Percentiles rank a stretch among this genome's conserved stretches.
phyloP scores from a whole-genome alignment of 1,139 yeast genomes.

The Pichia cactophila region DNA sequence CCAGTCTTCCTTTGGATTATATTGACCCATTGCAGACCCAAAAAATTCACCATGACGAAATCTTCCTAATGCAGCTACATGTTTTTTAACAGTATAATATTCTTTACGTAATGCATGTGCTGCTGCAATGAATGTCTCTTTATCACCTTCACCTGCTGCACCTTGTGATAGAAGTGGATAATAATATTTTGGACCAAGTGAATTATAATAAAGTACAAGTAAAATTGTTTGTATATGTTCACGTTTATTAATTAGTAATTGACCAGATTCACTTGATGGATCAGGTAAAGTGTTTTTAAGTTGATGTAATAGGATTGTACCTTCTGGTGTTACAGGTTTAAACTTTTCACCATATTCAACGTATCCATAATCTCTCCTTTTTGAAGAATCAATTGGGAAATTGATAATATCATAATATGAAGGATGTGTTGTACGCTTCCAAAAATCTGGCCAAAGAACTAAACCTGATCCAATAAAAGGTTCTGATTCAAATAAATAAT shows the following conservation, averaged over 20 bases:
- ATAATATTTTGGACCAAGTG: constrained; percentile 70
- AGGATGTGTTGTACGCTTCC: constrained; percentile 53
- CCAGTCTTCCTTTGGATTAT: constrained; percentile 56
- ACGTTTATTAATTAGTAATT: constrained; percentile 58
- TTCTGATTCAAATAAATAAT: constrained; percentile 36
- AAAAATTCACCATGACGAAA: constrained; percentile 28
- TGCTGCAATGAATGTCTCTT: constrained; percentile 81
- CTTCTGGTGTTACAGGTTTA: constrained; percentile 34
- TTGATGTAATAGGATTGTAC: constrained; percentile 54
- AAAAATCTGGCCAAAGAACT: constrained; percentile 42
- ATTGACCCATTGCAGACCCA: constrained; percentile 64
- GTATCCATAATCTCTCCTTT: constrained; percentile 27
- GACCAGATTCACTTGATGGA: constrained; percentile 79
- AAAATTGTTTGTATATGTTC: constrained; percentile 59
- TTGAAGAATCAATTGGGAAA: constrained; percentile 28
- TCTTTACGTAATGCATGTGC: constrained; percentile 54
- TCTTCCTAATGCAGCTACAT: constrained; percentile 30
- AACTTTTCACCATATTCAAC: constrained; percentile 31
- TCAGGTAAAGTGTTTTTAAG: constrained; percentile 69
- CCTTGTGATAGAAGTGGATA: constrained; percentile 85
- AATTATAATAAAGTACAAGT: constrained; percentile 67
- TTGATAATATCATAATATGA: constrained; percentile 51
- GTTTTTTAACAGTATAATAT: constrained; percentile 60
- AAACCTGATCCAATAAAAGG: constrained; percentile 32
- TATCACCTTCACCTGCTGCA: constrained; percentile 85